Evolutionary conservation across 495 filamentous ascomycete species (phyloP).

Genomic region (Xylaria longipes): DNA sequence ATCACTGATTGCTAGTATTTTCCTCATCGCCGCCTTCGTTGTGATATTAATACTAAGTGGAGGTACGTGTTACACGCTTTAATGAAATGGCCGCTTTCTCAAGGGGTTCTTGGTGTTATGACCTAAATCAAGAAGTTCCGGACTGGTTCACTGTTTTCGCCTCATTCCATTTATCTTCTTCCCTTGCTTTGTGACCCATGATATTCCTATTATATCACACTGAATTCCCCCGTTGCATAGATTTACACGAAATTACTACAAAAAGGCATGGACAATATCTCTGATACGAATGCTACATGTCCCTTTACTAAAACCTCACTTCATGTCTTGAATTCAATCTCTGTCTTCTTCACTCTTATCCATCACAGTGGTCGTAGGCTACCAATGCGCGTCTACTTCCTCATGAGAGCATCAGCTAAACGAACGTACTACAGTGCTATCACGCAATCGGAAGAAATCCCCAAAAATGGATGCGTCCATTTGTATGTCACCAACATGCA

Average conservation of each 20-base stretch:
- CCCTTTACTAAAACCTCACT: background rate
- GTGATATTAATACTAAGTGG: conserved; percentile 38
- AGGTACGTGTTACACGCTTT: conserved; percentile 31
- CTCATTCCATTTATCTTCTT: background rate
- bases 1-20: conserved; percentile 37
- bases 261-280: background rate
- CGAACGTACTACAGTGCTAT: conserved; percentile 36
- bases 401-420: conserved; percentile 11
- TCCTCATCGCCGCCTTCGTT: conserved; percentile 38
- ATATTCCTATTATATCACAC: background rate
- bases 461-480: conserved; percentile 36
- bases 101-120: background rate
- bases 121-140: background rate
- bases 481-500: conserved; percentile 51
- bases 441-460: conserved; percentile 31
- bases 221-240: background rate
- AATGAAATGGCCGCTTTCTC: background rate
- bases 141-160: background rate
- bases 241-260: too few species aligned
- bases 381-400: background rate
- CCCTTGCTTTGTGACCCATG: background rate
- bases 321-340: background rate
- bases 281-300: background rate
- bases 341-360: background rate
- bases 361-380: background rate